Evolutionary conservation across 2,329 filamentous ascomycete genomes (phyloP).

Genomic region (Xenosphaeropsis pyriputrescens): DNA sequence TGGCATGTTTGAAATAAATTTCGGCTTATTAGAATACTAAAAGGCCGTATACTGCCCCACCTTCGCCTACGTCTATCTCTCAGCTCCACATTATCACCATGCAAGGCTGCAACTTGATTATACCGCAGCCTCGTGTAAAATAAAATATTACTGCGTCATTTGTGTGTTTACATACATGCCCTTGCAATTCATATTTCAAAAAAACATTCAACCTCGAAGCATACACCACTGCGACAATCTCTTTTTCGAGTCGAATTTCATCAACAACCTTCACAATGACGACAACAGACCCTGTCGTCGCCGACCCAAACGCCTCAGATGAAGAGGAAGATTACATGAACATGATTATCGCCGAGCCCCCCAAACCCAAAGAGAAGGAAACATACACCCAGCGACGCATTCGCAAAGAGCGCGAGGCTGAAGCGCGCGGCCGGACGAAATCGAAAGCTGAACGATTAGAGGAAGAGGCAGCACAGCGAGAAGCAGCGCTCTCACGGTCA

Average conservation of each 20-base stretch:
- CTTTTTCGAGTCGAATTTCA: neutral
- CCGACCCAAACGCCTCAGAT: slow-evolving; percentile 28
- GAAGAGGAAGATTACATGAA: slow-evolving; percentile 96
- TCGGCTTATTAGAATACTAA: slow-evolving; percentile 8
- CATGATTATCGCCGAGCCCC: slow-evolving; percentile 70
- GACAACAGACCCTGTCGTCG: slow-evolving; percentile 4
- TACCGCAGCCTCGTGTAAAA: neutral
- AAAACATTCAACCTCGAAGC: neutral
- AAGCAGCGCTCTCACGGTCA: slow-evolving; percentile 62
- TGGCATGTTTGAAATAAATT: slow-evolving; percentile 11
- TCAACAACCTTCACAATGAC: slow-evolving; percentile 5
- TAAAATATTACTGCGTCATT: too few relatives aligned
- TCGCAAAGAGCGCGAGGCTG: slow-evolving; percentile 39
- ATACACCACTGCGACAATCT: neutral
- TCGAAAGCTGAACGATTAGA: slow-evolving; percentile 75
- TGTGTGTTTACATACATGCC: too few relatives aligned
- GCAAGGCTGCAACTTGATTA: neutral
- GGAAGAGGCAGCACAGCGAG: slow-evolving; percentile 56
- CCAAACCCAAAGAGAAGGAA: slow-evolving; percentile 31
- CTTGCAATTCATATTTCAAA: too few relatives aligned
- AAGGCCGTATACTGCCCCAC: too few relatives aligned
- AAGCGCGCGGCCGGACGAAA: slow-evolving; percentile 51
- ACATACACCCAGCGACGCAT: slow-evolving; percentile 41
- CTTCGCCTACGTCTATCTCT: too few relatives aligned
- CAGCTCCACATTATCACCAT: too few relatives aligned